phyloP scores from a whole-genome alignment of 768 basidiomycete genomes.

The Phylloporus scabripes region DNA sequence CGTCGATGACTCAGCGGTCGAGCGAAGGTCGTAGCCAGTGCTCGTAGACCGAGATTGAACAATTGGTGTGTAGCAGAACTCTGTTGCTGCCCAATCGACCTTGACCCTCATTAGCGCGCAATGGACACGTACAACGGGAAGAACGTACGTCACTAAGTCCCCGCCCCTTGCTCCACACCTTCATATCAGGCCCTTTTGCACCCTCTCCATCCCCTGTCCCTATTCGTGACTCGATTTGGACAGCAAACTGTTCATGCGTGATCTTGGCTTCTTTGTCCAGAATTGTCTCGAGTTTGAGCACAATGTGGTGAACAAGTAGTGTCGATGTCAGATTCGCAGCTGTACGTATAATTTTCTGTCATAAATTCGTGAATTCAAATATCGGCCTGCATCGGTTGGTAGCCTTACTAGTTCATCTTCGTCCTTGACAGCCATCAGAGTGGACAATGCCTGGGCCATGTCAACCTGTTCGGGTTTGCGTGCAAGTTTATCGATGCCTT shows the following conservation, averaged over 20 bases:
- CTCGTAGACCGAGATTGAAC: conserved; percentile 87
- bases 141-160: conserved; percentile 65
- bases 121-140: not conserved
- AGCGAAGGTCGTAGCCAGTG: conserved; percentile 82
- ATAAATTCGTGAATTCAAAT: conserved; percentile 7
- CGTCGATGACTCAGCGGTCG: conserved; percentile 78
- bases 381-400: not conserved
- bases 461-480: conserved; percentile 74
- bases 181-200: conserved; percentile 86
- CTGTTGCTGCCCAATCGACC: conserved; percentile 87
- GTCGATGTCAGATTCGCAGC: conserved; percentile 81
- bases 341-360: conserved; percentile 69
- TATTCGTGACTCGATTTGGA: conserved; percentile 81
- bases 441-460: conserved; percentile 67
- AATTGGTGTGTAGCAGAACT: conserved; percentile 93
- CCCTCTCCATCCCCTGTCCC: conserved; percentile 63
- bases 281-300: conserved; percentile 82
- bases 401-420: conserved; percentile 81
- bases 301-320: conserved; percentile 78
- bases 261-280: conserved; percentile 90
- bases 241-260: conserved; percentile 79
- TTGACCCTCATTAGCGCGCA: conserved; percentile 28
- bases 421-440: conserved; percentile 84
- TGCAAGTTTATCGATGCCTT: conserved; percentile 46
- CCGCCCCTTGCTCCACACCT: conserved; percentile 81